A percentile compares a stretch with the other conserved stretches of the same genome.
These are phyloP conservation scores for Mesostigma viride DNA, from an alignment of 139 green algal species.

Conservation along the genomic window DNA sequence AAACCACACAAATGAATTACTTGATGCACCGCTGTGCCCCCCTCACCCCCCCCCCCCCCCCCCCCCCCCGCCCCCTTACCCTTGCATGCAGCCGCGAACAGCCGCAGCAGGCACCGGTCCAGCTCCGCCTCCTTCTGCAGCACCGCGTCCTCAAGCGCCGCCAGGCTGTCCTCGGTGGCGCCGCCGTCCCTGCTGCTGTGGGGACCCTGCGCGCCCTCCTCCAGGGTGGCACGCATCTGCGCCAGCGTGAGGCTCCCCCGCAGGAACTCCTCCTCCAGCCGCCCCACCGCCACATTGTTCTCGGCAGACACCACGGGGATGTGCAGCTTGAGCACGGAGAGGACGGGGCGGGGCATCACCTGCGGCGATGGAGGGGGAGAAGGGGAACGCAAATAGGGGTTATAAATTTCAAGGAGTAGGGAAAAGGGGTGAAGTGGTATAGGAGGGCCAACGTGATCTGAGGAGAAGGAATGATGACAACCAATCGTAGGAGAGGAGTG, in stretches of 20 bases:
- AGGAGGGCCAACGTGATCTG: too few relatives aligned
- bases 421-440: too few relatives aligned
- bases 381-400: too few relatives aligned
- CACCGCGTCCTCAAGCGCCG: slow-evolving; percentile 11
- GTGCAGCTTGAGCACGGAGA: slow-evolving; percentile 42
- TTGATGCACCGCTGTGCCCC: not conserved
- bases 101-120: slow-evolving; percentile 17
- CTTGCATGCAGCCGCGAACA: slow-evolving; percentile 22
- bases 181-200: slow-evolving; percentile 29
- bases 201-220: slow-evolving; percentile 32
- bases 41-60: too few relatives aligned
- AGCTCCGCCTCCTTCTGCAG: slow-evolving; percentile 14
- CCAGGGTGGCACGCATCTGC: not conserved
- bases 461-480: too few relatives aligned
- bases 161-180: too few relatives aligned
- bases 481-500: too few relatives aligned
- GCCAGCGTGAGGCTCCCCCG: not conserved
- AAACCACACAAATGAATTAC: not conserved
- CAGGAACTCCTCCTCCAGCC: slow-evolving; percentile 7
- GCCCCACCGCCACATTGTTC: not conserved
- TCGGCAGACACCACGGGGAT: slow-evolving; percentile 38
- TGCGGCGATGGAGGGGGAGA: not conserved
- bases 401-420: too few relatives aligned
- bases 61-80: not conserved
- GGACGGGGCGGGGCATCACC: slow-evolving; percentile 48